Evolutionary conservation across 2,329 filamentous ascomycete species (phyloP).

Genomic region (Plenodomus lindquistii): DNA sequence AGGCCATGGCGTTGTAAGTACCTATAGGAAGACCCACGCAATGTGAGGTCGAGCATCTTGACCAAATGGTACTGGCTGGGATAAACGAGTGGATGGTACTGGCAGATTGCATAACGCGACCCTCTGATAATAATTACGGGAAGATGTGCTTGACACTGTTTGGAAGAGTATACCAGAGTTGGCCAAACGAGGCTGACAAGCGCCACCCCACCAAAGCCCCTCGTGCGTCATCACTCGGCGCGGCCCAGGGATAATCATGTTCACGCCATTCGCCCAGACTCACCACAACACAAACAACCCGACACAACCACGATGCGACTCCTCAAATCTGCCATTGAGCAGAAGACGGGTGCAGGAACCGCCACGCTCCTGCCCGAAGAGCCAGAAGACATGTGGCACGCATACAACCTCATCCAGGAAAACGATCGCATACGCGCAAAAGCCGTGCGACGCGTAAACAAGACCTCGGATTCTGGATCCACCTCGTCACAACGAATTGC

Average conservation of each 20-base stretch:
- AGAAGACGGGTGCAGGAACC: slow-evolving; percentile 64
- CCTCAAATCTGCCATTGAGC: slow-evolving; percentile 67
- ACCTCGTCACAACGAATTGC: slow-evolving; percentile 67
- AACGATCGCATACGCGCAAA: slow-evolving; percentile 67
- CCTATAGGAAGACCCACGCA: too few relatives aligned
- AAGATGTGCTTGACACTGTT: too few relatives aligned
- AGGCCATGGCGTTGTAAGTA: too few relatives aligned
- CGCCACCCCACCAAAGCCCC: neutral
- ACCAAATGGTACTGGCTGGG: too few relatives aligned
- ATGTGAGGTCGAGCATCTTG: too few relatives aligned
- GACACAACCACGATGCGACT: slow-evolving; percentile 59
- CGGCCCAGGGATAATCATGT: neutral
- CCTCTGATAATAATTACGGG: too few relatives aligned
- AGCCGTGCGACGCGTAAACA: slow-evolving; percentile 68
- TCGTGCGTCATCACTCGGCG: slow-evolving; percentile 1
- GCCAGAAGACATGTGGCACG: slow-evolving; percentile 80
- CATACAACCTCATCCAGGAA: slow-evolving; percentile 72
- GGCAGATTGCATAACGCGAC: too few relatives aligned
- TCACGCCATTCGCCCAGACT: neutral
- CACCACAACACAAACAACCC: neutral
- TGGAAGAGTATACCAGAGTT: too few relatives aligned
- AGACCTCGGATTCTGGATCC: slow-evolving; percentile 63
- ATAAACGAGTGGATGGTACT: too few relatives aligned
- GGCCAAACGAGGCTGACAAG: neutral
- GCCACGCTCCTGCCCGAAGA: slow-evolving; percentile 72